Percentiles rank a stretch among this genome's conserved stretches.
phyloP scores from a whole-genome alignment of 2,329 filamentous ascomycete genomes.

The Coniochaeta sp. region DNA sequence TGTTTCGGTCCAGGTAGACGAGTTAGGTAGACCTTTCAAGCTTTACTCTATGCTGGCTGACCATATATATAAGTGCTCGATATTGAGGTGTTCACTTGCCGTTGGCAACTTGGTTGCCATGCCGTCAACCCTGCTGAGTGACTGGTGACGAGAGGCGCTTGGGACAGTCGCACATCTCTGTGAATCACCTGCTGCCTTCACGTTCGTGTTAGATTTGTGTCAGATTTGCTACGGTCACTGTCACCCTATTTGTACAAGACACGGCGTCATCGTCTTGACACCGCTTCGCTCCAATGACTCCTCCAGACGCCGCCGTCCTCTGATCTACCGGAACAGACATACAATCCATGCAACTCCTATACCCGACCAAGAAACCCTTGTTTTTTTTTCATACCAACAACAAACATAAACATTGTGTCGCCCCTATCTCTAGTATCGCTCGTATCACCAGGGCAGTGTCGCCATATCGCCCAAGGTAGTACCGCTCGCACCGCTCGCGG shows the following conservation, averaged over 20 bases:
- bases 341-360: background rate
- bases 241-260: background rate
- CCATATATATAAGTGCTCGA: too few species aligned
- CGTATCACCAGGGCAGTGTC: too few species aligned
- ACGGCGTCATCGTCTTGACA: background rate
- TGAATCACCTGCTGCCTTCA: background rate
- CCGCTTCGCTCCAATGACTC: background rate
- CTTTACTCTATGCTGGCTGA: background rate
- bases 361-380: background rate
- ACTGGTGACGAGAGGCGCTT: too few species aligned
- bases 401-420: too few species aligned
- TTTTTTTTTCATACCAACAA: background rate
- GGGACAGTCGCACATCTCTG: too few species aligned
- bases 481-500: too few species aligned
- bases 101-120: too few species aligned
- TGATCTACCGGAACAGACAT: background rate
- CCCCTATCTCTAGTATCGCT: too few species aligned
- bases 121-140: too few species aligned
- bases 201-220: background rate
- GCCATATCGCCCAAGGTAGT: too few species aligned
- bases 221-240: too few species aligned
- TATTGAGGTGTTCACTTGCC: too few species aligned
- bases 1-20: background rate
- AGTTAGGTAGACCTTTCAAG: background rate
- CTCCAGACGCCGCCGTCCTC: background rate